Evolutionary conservation across 1,139 yeast genomes (phyloP), one percentile per base, ranked within the genome.

Genomic region (Arxiozyma slooffiae): DNA sequence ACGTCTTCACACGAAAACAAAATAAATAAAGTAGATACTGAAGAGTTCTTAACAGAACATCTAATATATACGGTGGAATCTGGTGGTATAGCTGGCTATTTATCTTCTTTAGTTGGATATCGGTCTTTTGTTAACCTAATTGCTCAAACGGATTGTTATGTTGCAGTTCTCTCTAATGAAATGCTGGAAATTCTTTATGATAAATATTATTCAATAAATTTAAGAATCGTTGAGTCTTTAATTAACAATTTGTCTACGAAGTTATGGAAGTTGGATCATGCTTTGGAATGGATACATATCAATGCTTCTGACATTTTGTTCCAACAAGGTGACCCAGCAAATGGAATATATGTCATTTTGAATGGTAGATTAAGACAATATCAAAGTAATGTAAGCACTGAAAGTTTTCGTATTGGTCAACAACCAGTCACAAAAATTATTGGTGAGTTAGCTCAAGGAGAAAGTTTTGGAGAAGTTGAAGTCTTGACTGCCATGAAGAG

Each of bases 391-490:
- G 21, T n/a, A 16, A 42, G 41, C 14, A 17, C 38, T 38, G 38
- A 20, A 8, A 41, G 24, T 37, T n/a, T 23, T 8, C 14, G 20
- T 38, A 16, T 41, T 30, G 22, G 17, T 8, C 16, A 30, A 18
- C 21, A 34, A 5, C 47, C 41, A 43, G 47, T 53, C 7, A 51
- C 53, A 17, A 75, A 26, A 24, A 20, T 81, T 0, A 59, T 83
- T 20, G 87, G 86, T 2, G 98, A 92, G 62, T 82, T 81, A 62
- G 96, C 97, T 0, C 96, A 89, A 64, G 97, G 97, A 4, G 94
- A 87, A 59, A 85, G 96, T 48, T 79, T 92, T 54, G 98, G 98
- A 3, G 98, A 92, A 67, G 83, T 92, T 16, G 98, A 92, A 64
- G 97, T 92, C 2, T 73, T 92, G 55, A 89, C 97, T 0, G 92